A percentile compares a stretch with the other conserved stretches of the same genome.
Evolutionary conservation across 1,284 basidiomycete species (phyloP).

Genomic region (Papiliotrema laurentii): DNA sequence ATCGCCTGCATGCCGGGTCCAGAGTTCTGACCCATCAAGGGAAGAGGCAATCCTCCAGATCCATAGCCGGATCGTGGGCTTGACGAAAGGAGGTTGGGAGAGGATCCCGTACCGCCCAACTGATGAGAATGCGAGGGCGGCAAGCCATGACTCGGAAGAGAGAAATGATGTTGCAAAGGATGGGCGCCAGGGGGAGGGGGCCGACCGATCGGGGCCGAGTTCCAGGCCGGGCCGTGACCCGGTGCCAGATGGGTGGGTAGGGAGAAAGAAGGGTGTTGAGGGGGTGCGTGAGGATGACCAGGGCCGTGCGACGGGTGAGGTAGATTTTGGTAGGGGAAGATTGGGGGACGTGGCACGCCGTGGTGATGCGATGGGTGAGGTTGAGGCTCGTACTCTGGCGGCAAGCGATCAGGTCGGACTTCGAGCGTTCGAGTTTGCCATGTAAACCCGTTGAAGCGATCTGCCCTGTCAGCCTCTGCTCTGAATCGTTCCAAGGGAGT

Average conservation of each 20-base stretch:
- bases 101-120: slow-evolving; percentile 12
- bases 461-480: slow-evolving; percentile 10
- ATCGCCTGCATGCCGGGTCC: slow-evolving; percentile 17
- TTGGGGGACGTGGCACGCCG: slow-evolving; percentile 9
- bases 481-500: no score
- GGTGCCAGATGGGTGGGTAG: slow-evolving; percentile 16
- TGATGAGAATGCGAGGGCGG: slow-evolving; percentile 10
- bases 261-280: slow-evolving; percentile 10
- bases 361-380: slow-evolving; percentile 27
- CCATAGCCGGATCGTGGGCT: slow-evolving; percentile 15
- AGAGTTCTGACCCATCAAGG: slow-evolving; percentile 22
- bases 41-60: slow-evolving; percentile 12
- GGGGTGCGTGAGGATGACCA: no score
- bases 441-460: slow-evolving; percentile 78
- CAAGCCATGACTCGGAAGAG: slow-evolving; percentile 3
- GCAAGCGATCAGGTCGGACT: slow-evolving; percentile 75
- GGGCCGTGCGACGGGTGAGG: slow-evolving; percentile 13
- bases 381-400: slow-evolving; percentile 55
- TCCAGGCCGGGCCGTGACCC: slow-evolving; percentile 15
- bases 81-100: slow-evolving; percentile 14
- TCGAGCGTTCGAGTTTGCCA: slow-evolving; percentile 90
- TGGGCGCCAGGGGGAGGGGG: slow-evolving; percentile 9
- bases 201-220: slow-evolving; percentile 26
- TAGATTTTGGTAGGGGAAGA: slow-evolving; percentile 13
- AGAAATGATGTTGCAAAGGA: slow-evolving; percentile 3